Conservation (phyloP, 2,329 filamentous ascomycete genomes). For the Colletotrichum brevisporum region DNA sequence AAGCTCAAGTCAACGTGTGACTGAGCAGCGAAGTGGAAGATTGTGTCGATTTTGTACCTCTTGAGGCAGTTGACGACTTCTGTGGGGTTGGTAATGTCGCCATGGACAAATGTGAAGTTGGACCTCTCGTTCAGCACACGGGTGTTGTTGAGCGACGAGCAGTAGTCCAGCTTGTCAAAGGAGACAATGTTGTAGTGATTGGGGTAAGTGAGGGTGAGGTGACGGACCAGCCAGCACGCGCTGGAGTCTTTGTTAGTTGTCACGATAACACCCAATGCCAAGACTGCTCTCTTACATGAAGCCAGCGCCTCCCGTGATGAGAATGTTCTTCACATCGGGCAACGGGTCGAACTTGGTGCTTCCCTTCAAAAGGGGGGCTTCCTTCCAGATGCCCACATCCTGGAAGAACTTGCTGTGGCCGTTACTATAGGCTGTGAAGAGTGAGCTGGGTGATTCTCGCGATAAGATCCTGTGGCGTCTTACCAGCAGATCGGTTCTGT, state of each 20-base stretch:
- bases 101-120: slow-evolving; percentile 86
- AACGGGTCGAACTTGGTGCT: slow-evolving; percentile 79
- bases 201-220: slow-evolving; percentile 81
- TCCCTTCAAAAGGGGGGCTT: slow-evolving; percentile 78
- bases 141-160: slow-evolving; percentile 85
- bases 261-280: neutral
- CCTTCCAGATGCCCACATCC: slow-evolving; percentile 77
- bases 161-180: slow-evolving; percentile 89
- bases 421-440: slow-evolving; percentile 43
- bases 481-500: slow-evolving; percentile 32
- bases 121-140: slow-evolving; percentile 74
- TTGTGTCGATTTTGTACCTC: slow-evolving; percentile 80
- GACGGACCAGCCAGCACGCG: slow-evolving; percentile 86
- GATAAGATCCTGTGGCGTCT: neutral
- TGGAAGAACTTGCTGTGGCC: slow-evolving; percentile 62
- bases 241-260: slow-evolving; percentile 56
- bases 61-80: slow-evolving; percentile 81
- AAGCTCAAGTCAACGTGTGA: slow-evolving; percentile 88
- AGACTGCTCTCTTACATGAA: slow-evolving; percentile 76
- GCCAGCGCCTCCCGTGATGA: slow-evolving; percentile 86
- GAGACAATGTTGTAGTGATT: slow-evolving; percentile 83
- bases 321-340: slow-evolving; percentile 81
- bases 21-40: slow-evolving; percentile 89
- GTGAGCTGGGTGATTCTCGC: slow-evolving; percentile 15
- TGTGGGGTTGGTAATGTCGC: slow-evolving; percentile 80